phyloP scores from a whole-genome alignment of 306 rosid genomes.

The Carpinus viminea region DNA sequence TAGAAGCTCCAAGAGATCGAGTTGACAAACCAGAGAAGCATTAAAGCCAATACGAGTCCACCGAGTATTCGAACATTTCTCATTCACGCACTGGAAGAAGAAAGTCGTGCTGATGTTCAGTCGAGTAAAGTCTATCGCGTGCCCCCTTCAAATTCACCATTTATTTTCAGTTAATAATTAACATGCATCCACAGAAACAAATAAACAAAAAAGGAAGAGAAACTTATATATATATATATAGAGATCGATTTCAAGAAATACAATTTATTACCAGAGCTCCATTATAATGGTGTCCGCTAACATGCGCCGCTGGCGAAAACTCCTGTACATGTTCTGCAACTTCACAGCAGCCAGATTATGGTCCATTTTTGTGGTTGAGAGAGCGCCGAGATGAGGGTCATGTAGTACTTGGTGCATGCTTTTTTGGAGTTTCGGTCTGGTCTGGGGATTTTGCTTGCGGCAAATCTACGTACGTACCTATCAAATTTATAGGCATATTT shows the following conservation, averaged over 20 bases:
- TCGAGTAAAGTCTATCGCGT: slow-evolving; percentile 64
- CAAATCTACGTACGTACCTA: not conserved
- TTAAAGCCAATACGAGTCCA: slow-evolving; percentile 75
- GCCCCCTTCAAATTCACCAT: slow-evolving; percentile 64
- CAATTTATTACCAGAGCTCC: slow-evolving; percentile 62
- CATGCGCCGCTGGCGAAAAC: slow-evolving; percentile 86
- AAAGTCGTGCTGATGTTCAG: slow-evolving; percentile 78
- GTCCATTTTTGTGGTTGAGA: not conserved
- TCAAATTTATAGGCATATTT: not conserved
- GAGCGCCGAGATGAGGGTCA: not conserved
- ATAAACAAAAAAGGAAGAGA: not conserved
- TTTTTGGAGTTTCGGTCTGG: not conserved
- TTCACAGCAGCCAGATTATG: slow-evolving; percentile 51
- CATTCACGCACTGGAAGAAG: slow-evolving; percentile 66
- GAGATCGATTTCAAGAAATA: not conserved
- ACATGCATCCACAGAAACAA: not conserved
- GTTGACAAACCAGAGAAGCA: slow-evolving; percentile 65
- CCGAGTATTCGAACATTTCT: slow-evolving; percentile 50
- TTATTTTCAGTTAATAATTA: not conserved
- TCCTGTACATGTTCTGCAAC: slow-evolving; percentile 74
- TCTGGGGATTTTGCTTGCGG: not conserved
- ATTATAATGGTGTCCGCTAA: slow-evolving; percentile 89
- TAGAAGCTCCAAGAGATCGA: not conserved
- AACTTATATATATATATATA: not conserved
- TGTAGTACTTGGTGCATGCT: not conserved